These are phyloP conservation scores for Volvox africanus DNA, from an alignment of 139 green algal genomes.

Conservation along the genomic window DNA sequence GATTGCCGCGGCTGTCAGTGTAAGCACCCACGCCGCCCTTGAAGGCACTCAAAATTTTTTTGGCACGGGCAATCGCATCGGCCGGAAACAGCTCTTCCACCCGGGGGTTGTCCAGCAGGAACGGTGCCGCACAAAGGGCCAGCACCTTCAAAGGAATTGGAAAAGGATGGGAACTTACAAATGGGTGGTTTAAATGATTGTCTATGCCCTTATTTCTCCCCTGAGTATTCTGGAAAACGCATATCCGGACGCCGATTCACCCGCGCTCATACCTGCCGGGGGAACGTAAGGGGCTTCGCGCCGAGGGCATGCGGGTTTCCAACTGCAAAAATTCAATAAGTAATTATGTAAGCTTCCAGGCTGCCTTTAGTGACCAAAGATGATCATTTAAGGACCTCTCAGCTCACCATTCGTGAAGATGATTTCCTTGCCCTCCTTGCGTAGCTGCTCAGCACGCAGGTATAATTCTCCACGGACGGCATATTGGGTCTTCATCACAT, in stretches of 20 bases:
- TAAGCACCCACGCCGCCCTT: constrained; percentile 84
- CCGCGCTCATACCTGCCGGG: constrained; percentile 75
- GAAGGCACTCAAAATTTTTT: constrained; percentile 72
- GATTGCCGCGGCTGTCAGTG: constrained; percentile 83
- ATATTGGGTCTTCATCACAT: constrained; percentile 80
- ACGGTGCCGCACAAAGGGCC: constrained; percentile 83
- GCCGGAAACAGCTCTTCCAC: constrained; percentile 75
- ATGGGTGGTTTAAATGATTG: no score
- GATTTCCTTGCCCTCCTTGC: constrained; percentile 87
- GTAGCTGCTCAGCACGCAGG: constrained; percentile 86
- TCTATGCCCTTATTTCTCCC: no score
- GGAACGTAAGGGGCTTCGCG: constrained; percentile 91
- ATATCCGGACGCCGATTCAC: no score
- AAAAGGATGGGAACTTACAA: no score
- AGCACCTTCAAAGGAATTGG: constrained; percentile 69
- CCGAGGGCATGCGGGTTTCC: constrained; percentile 95
- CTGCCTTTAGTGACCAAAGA: no score
- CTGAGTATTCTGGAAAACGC: no score
- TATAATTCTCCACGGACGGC: constrained; percentile 96
- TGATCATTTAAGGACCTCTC: no score
- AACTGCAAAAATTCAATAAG: constrained; percentile 68
- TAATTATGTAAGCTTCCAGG: no score
- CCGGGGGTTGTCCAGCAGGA: constrained; percentile 80
- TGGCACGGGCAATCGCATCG: constrained; percentile 83
- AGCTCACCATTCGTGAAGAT: constrained; percentile 94